phyloP scores from a whole-genome alignment of 78 protist species.

The Blattamonas nauphoetae region DNA sequence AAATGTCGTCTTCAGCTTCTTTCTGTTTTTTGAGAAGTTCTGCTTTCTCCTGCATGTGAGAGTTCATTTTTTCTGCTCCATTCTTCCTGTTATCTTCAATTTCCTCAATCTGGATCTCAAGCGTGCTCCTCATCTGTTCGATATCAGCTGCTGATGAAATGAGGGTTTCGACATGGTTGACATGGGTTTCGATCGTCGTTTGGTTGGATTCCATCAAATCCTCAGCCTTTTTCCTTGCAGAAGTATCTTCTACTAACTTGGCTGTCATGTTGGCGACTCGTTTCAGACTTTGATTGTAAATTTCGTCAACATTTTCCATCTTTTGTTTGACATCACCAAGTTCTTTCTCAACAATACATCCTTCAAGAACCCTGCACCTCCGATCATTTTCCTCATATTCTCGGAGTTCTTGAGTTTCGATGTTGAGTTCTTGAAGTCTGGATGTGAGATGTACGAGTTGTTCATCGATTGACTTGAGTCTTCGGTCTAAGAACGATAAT shows the following conservation, averaged over 20 bases:
- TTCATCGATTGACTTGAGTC: constrained; percentile 47
- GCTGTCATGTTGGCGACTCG: no score
- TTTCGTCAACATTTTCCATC: neutral
- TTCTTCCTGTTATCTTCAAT: no score
- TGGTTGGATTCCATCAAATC: no score
- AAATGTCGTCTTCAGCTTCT: neutral
- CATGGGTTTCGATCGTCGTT: no score
- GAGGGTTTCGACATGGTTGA: no score
- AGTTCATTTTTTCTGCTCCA: neutral
- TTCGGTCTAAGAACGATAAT: no score
- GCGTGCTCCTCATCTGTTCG: no score
- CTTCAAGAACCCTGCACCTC: constrained; percentile 37
- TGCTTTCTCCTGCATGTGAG: neutral
- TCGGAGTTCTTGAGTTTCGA: constrained; percentile 60
- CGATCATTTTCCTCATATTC: neutral
- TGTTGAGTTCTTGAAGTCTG: constrained; percentile 62
- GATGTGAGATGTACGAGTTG: constrained; percentile 38
- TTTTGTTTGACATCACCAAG: neutral
- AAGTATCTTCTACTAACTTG: no score
- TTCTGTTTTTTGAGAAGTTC: constrained; percentile 9
- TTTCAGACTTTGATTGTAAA: neutral
- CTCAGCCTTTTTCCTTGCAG: no score
- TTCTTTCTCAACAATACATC: constrained; percentile 41
- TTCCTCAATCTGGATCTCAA: no score
- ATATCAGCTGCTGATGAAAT: no score